These are phyloP conservation scores for Pilobolus umbonatus DNA, from an alignment of 192 early-diverging fungal genomes.

Conservation along the genomic window DNA sequence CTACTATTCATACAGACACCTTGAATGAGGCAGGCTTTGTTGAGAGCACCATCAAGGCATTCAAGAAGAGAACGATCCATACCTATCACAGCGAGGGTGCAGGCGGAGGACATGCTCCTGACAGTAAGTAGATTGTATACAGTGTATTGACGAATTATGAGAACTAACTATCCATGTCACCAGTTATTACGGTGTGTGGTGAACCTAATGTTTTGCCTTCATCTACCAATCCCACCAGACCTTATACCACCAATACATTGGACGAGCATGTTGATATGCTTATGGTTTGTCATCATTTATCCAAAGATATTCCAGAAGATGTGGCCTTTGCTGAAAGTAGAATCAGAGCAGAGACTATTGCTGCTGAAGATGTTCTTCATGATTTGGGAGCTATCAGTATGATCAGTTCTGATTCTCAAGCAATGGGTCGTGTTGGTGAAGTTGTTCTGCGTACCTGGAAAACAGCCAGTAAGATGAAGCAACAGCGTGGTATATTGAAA, in stretches of 20 bases:
- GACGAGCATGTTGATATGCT: slow-evolving; percentile 99
- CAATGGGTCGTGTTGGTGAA: slow-evolving; percentile 97
- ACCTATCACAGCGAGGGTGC: slow-evolving; percentile 97
- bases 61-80: slow-evolving; percentile 89
- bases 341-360: slow-evolving; percentile 96
- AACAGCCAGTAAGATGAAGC: slow-evolving; percentile 94
- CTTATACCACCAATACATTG: slow-evolving; percentile 90
- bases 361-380: slow-evolving; percentile 93
- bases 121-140: slow-evolving; percentile 39
- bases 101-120: slow-evolving; percentile 91
- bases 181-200: slow-evolving; percentile 67
- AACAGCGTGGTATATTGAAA: slow-evolving; percentile 62
- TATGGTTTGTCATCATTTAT: slow-evolving; percentile 97
- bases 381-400: slow-evolving; percentile 93
- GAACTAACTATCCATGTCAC: slow-evolving; percentile 1
- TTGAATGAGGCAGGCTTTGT: slow-evolving; percentile 98
- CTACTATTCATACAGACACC: slow-evolving; percentile 95
- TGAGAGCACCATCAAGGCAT: slow-evolving; percentile 82
- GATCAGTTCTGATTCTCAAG: slow-evolving; percentile 91
- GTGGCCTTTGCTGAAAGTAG: slow-evolving; percentile 95
- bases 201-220: slow-evolving; percentile 86
- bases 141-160: neutral
- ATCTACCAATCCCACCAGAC: slow-evolving; percentile 95
- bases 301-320: slow-evolving; percentile 91
- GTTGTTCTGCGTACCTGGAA: slow-evolving; percentile 92